Conservation (phyloP, 2,329 filamentous ascomycete genomes). For the Ambrosiella beaveri region DNA sequence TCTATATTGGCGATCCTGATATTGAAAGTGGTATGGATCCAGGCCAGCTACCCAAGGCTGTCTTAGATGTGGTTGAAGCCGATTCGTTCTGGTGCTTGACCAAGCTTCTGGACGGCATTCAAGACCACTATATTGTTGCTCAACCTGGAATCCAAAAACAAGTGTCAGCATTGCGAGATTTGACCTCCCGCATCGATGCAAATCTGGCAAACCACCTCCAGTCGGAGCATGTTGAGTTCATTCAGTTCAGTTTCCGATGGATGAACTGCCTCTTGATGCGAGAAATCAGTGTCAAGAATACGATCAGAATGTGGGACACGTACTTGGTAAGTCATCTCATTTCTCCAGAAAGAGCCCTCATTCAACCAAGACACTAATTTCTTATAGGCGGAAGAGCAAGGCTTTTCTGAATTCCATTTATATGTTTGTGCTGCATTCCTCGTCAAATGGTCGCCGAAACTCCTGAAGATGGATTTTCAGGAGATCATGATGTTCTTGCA, state of each 20-base stretch:
- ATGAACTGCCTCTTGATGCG: constrained; percentile 99
- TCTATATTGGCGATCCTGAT: constrained; percentile 86
- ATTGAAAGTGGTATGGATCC: constrained; percentile 94
- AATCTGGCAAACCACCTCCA: constrained; percentile 76
- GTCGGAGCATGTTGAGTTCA: constrained; percentile 85
- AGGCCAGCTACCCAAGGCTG: constrained; percentile 74
- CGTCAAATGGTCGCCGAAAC: constrained; percentile 92
- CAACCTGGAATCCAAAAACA: constrained; percentile 94
- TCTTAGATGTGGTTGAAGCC: constrained; percentile 90
- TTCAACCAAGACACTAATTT: not conserved
- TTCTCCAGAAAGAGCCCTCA: not conserved
- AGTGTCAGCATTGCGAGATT: constrained; percentile 70
- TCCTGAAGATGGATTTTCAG: constrained; percentile 94
- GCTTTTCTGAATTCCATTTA: constrained; percentile 93
- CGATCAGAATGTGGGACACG: constrained; percentile 98
- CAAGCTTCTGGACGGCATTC: constrained; percentile 93
- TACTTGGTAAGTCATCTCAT: constrained; percentile 55
- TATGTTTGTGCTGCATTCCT: constrained; percentile 97
- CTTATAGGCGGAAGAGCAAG: constrained; percentile 80
- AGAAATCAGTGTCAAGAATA: constrained; percentile 90
- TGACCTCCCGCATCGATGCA: constrained; percentile 78
- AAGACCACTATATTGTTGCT: constrained; percentile 97
- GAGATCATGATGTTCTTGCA: constrained; percentile 99
- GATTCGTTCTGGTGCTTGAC: constrained; percentile 98
- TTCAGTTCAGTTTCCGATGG: constrained; percentile 98